Conservation (phyloP, 2,329 filamentous ascomycete genomes). For the Leptographium flavum region DNA sequence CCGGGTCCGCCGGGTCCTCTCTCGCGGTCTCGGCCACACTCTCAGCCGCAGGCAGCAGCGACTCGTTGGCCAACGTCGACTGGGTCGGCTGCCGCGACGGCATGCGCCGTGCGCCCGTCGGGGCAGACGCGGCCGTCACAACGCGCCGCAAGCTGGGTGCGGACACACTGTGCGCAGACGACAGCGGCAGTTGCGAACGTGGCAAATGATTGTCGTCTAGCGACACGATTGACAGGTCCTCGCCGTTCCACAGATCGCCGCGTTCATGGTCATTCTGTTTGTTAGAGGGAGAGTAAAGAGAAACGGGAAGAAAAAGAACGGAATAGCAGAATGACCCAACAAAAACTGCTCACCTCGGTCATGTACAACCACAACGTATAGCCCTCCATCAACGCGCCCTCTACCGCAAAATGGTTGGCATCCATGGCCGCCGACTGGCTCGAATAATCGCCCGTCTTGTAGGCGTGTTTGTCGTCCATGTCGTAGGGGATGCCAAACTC, state of each 20-base stretch:
- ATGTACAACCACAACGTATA: conserved; percentile 86
- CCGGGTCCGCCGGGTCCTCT: background rate
- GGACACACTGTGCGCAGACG: conserved; percentile 20
- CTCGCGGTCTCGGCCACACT: background rate
- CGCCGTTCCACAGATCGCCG: conserved; percentile 95
- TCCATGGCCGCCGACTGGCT: conserved; percentile 89
- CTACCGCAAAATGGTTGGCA: conserved; percentile 86
- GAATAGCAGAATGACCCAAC: background rate
- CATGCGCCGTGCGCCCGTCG: conserved; percentile 11
- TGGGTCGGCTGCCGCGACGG: conserved; percentile 25
- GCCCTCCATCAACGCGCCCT: conserved; percentile 70
- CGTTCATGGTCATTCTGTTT: conserved; percentile 67
- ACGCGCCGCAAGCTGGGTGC: conserved; percentile 30
- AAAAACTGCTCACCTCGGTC: conserved; percentile 40
- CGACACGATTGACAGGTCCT: conserved; percentile 86
- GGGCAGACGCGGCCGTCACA: conserved; percentile 15
- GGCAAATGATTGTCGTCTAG: conserved; percentile 59
- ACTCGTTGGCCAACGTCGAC: conserved; percentile 26
- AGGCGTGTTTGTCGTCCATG: conserved; percentile 94
- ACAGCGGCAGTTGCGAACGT: conserved; percentile 33
- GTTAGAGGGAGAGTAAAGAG: background rate
- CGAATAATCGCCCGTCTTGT: conserved; percentile 88
- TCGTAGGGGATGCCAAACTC: conserved; percentile 98
- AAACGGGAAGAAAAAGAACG: background rate
- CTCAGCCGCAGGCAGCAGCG: background rate